Evolutionary conservation across 208 protist species (phyloP), one percentile per base, ranked within the genome.

Genomic region (Borovskyia barvae): DNA sequence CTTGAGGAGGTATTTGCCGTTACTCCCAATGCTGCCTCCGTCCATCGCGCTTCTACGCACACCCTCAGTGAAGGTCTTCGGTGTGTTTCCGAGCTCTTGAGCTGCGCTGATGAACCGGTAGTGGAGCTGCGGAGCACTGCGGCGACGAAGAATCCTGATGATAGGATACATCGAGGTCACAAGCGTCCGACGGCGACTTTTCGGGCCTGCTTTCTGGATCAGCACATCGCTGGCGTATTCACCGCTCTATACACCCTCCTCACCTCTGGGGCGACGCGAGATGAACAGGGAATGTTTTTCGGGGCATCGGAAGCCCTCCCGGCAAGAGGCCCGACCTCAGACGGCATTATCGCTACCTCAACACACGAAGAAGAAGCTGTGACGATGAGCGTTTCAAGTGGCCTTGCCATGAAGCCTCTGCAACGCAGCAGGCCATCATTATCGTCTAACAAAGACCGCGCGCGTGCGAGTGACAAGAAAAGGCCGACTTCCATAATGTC

Each of bases 1-100:
- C 75, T 94, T 20, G 53, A 65, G 8, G 82, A 94, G 25, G 67
- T 90, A n/a, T 94, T 94, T 47, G 67, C 76, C n/a, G 51, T 78
- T 22, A 78, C 56, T 35, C 12, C 53, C 29, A 29, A 24, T 36
- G 36, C 55, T 9, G 19, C 43, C 8, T 53, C 66, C 6, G 52
- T 79, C 22, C 75, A 82, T 47, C 73, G 75, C 17, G 67, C 77
- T 24, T 66, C 76, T 0, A 52, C 53, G 3, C 56, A 75, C 24
- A 52, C 72, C 15, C 47, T 94, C 9, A 69, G 77, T 60, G 72
- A 86, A 20, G 88, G 77, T 36, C 67, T 94, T n/a, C 74, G 77
- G 54, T 90, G 76, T 61, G 54, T 94, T n/a, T 78, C 80, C 6
- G 66, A 82, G 52, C 70, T 94, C 46, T 75, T 94, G 17, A 53